Percentiles rank a stretch among this genome's conserved stretches.
These are phyloP conservation scores for Salix caprea DNA, from an alignment of 345 rosid species.

Conservation along the genomic window DNA sequence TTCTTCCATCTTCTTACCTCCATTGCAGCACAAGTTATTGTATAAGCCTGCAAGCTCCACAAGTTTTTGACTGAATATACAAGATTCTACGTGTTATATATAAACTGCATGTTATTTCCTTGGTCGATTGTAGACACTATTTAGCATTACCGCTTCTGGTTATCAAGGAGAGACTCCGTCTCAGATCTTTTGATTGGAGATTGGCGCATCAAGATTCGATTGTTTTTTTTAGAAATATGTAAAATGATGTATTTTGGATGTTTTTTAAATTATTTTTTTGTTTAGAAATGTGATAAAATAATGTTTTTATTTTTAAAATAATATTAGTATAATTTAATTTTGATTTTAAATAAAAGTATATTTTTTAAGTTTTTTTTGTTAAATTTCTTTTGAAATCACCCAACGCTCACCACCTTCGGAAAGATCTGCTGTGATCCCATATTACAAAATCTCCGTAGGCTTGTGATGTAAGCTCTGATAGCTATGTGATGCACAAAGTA, in stretches of 20 bases:
- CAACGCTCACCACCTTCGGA: background rate
- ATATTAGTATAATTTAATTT: too few species aligned
- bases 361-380: too few species aligned
- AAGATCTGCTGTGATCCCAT: background rate
- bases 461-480: background rate
- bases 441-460: background rate
- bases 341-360: too few species aligned
- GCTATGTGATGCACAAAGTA: background rate
- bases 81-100: background rate
- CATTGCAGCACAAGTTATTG: constrained; percentile 16
- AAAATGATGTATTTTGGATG: too few species aligned
- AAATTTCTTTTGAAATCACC: too few species aligned
- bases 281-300: too few species aligned
- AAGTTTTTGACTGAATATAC: constrained; percentile 13
- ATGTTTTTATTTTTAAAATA: too few species aligned
- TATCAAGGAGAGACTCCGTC: too few species aligned
- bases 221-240: too few species aligned
- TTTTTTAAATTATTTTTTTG: too few species aligned
- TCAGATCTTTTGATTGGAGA: too few species aligned
- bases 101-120: background rate
- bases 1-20: background rate
- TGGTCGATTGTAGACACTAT: background rate
- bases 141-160: background rate
- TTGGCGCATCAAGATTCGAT: too few species aligned
- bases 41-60: constrained; percentile 12